A percentile compares a stretch with the other conserved stretches of the same genome.
phyloP scores from a whole-genome alignment of 441 rosid species.

The Corymbia citriodora region DNA sequence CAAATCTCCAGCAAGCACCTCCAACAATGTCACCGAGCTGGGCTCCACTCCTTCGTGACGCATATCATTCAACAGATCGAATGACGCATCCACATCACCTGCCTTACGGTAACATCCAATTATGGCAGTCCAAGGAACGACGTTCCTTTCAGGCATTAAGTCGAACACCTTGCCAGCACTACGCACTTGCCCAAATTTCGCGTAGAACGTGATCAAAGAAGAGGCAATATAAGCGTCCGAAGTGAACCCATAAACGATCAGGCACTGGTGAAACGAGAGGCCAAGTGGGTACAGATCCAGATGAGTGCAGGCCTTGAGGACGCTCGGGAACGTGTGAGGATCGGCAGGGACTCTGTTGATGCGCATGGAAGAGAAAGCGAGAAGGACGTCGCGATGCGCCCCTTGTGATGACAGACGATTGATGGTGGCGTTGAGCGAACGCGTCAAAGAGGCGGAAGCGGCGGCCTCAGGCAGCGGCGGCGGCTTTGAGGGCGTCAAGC shows the following conservation, averaged over 20 bases:
- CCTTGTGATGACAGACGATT: slow-evolving; percentile 36
- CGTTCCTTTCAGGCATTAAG: slow-evolving; percentile 33
- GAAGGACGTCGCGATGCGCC: slow-evolving; percentile 22
- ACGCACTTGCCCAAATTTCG: slow-evolving; percentile 14
- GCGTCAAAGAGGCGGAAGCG: slow-evolving; percentile 13
- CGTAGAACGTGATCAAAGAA: slow-evolving; percentile 41
- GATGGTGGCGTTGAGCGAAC: slow-evolving; percentile 27
- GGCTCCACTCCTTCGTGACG: slow-evolving; percentile 31
- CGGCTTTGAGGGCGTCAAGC: not conserved
- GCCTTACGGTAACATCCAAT: slow-evolving; percentile 42
- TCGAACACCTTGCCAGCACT: slow-evolving; percentile 43
- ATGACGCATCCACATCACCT: slow-evolving; percentile 23
- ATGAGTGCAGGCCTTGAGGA: slow-evolving; percentile 52
- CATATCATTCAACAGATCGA: slow-evolving; percentile 34
- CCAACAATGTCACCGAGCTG: slow-evolving; percentile 46
- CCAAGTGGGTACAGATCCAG: slow-evolving; percentile 35
- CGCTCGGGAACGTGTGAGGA: slow-evolving; percentile 38
- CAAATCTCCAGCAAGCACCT: slow-evolving; percentile 33
- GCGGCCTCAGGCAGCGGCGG: not conserved
- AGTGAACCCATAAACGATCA: slow-evolving; percentile 40
- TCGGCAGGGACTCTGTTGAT: slow-evolving; percentile 21
- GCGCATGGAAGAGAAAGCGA: slow-evolving; percentile 33
- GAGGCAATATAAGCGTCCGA: slow-evolving; percentile 41
- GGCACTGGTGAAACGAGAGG: slow-evolving; percentile 34
- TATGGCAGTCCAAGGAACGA: slow-evolving; percentile 41